Evolutionary conservation across 257 asterid genomes (phyloP).

Genomic region (Mitragyna speciosa): DNA sequence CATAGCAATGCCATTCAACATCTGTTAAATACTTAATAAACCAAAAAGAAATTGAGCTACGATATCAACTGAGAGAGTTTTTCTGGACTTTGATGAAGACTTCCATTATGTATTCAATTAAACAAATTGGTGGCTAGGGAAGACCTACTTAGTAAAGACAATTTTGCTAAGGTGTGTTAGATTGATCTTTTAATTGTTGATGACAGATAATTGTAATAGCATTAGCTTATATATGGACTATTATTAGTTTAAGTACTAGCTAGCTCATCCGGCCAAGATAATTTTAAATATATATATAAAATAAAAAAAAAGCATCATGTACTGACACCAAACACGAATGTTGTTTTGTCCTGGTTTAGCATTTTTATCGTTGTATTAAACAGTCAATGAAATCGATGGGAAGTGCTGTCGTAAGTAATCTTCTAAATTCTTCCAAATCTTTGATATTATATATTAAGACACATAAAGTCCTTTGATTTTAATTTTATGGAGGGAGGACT

Average conservation of each 20-base stretch:
- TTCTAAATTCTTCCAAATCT: not conserved
- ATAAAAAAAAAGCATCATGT: no score
- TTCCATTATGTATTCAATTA: slow-evolving; percentile 1
- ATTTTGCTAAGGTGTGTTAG: not conserved
- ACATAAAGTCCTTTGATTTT: not conserved
- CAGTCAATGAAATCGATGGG: not conserved
- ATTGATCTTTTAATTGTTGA: not conserved
- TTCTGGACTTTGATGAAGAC: not conserved
- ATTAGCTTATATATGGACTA: not conserved
- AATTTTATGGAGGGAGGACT: no score
- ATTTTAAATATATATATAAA: not conserved
- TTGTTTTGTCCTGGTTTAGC: not conserved
- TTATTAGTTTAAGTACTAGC: not conserved
- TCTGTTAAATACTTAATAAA: not conserved
- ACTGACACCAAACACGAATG: not conserved
- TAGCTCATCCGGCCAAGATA: not conserved
- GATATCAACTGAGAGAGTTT: not conserved
- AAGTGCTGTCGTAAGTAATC: not conserved
- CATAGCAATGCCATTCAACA: not conserved
- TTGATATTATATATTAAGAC: not conserved
- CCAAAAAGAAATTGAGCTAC: not conserved
- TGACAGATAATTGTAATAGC: not conserved
- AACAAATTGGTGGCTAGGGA: not conserved
- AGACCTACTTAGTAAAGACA: not conserved
- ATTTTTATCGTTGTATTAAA: not conserved